Evolutionary conservation across 2,329 filamentous ascomycete species (phyloP), one percentile per base, ranked within the genome.

Genomic region (Stachybotrys chartarum): DNA sequence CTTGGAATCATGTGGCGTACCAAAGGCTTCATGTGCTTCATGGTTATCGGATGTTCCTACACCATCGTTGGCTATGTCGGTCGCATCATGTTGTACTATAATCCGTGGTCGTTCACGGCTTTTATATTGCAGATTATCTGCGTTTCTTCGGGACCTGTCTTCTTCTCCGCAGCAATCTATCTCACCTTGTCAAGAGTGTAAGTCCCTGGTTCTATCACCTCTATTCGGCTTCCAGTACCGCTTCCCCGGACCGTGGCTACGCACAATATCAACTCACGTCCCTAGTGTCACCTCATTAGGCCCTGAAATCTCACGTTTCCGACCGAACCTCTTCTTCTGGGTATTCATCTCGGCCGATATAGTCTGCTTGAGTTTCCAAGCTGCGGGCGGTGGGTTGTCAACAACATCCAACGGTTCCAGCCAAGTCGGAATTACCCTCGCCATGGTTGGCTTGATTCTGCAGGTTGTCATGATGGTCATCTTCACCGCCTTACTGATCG

Each of bases 21-120:
- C 6, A 76, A 72, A 70, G 72, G 70, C 52, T 80, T 75, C 58
- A 73, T 73, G 67, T 58, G 60, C 10, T 75, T 71, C 54, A 81
- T 87, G 74, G 65, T 80, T 1, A 60, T 75, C 1, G 84, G 85
- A 4, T 82, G 78, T 58, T 49, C 78, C 1, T 70, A 77, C 51
- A 84, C 85, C 63, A 77, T 86, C n/a, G 64, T 85, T 14, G 85
- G 85, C 7, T 88, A 88, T 56, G 70, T 72, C 0, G 85, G 82
- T 0, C 76, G 85, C 6, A 71, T 87, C 24, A 66, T 83, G 53
- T 68, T 84, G 55, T 74, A 81, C 55, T 62, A 75, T 16, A 81
- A 87, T 55, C 81, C 83, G 0, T 87, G 83, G 61, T 70, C 63
- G 30, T 78, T 85, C 64, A 61, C 66, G 1, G 82, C 78, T 0